These are phyloP conservation scores for Populus hybrid DNA, from an alignment of 441 rosid species.

Conservation along the genomic window DNA sequence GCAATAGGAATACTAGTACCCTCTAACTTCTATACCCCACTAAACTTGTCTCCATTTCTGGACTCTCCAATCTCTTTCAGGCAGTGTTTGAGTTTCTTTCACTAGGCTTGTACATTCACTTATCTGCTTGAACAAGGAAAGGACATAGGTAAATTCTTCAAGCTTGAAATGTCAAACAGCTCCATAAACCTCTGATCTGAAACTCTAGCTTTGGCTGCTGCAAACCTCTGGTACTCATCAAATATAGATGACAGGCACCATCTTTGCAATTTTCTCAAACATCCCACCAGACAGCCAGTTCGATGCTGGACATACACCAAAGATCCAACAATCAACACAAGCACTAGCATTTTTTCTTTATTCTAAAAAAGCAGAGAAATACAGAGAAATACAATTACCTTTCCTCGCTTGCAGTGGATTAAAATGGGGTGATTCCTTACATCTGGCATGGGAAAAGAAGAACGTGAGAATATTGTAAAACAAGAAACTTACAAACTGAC, in stretches of 20 bases:
- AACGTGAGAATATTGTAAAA: constrained; percentile 33
- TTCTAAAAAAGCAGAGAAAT: neutral
- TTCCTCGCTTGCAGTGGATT: constrained; percentile 87
- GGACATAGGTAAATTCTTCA: constrained; percentile 41
- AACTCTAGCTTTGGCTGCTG: constrained; percentile 53
- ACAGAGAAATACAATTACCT: constrained; percentile 39
- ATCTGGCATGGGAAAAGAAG: constrained; percentile 37
- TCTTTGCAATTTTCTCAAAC: constrained; percentile 77
- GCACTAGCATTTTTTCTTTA: neutral
- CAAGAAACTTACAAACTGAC: constrained; percentile 21
- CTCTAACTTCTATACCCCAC: too few species aligned
- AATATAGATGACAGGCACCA: constrained; percentile 77
- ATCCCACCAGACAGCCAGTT: constrained; percentile 89
- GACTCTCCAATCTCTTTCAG: neutral
- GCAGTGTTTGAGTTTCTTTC: neutral
- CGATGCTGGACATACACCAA: constrained; percentile 55
- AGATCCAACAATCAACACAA: neutral
- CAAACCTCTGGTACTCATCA: constrained; percentile 70
- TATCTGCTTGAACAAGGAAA: constrained; percentile 45
- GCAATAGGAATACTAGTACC: too few species aligned
- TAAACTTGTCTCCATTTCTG: neutral
- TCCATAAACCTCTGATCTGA: constrained; percentile 63
- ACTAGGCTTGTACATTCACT: neutral
- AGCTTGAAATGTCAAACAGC: constrained; percentile 41
- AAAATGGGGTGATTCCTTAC: constrained; percentile 80